phyloP scores from a whole-genome alignment of 164 flowering plant genomes.

The Aristolochia californica region DNA sequence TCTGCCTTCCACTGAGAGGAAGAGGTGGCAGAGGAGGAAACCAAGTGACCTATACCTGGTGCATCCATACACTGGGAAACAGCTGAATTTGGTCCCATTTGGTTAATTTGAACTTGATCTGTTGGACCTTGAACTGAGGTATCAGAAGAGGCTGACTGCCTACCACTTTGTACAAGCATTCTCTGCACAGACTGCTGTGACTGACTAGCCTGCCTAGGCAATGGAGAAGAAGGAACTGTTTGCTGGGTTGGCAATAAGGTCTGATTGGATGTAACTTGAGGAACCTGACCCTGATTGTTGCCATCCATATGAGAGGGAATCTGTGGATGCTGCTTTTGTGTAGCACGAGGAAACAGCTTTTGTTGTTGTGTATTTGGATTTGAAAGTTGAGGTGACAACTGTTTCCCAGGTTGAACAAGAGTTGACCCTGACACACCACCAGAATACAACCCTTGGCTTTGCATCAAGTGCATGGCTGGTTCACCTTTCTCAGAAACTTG shows the following conservation, averaged over 20 bases:
- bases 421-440: conserved; percentile 27
- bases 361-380: conserved; percentile 40
- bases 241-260: conserved; percentile 24
- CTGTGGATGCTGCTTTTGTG: conserved; percentile 36
- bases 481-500: conserved; percentile 56
- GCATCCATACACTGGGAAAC: conserved; percentile 29
- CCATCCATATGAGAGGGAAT: conserved; percentile 38
- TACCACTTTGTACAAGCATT: conserved; percentile 32
- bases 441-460: conserved; percentile 38
- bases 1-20: conserved; percentile 39
- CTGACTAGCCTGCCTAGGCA: conserved; percentile 28
- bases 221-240: conserved; percentile 18
- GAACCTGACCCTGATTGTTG: conserved; percentile 36
- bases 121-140: conserved; percentile 26
- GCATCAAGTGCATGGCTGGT: conserved; percentile 40
- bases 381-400: conserved; percentile 30
- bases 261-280: conserved; percentile 29
- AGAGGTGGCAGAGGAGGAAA: conserved; percentile 24
- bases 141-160: conserved; percentile 28
- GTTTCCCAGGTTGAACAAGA: conserved; percentile 35
- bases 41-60: conserved; percentile 20
- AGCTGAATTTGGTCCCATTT: conserved; percentile 14
- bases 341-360: conserved; percentile 32
- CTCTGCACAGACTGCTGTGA: conserved; percentile 31
- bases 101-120: conserved; percentile 27